Evolutionary conservation across 2,329 filamentous ascomycete genomes (phyloP), one percentile per base, ranked within the genome.

Genomic region (Knoxdaviesia capensis): DNA sequence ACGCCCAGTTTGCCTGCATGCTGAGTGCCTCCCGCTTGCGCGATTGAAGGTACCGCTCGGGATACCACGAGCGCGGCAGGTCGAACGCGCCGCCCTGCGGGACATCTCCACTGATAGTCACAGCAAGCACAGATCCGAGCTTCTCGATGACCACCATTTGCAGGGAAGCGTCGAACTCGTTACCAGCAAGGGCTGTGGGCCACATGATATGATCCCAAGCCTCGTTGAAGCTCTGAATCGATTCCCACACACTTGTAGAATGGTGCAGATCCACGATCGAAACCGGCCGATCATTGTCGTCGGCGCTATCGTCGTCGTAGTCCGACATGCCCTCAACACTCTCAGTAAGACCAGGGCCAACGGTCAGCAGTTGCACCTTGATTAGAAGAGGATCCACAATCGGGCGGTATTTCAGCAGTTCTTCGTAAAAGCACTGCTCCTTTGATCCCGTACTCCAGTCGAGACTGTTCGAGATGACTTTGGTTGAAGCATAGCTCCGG

Each of bases 401-500:
- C 20, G 20, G 20, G 20, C 20, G 20, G 20, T 20, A 3, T 20
- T 20, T 20, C 20, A 20, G 20, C 20, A 20, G 20, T 20, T 20
- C 20, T 20, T 20, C 20, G 20, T 20, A 20, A 20, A 20, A 20
- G 20, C 20, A 20, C 20, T 20, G 20, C 20, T 20, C 20, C 20
- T 20, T 20, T 20, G 20, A 20, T 20, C 20, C 20, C 20, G 20
- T 20, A 20, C 20, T 20, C 20, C 20, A 20, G 20, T 20, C 20
- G 6, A 43, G 7, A 6, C 35, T 7, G 8, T 62, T 55, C 5
- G 58, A 53, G 5, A 77, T 53, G 5, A 59, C 56, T 43, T 71
- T 68, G 28, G 64, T 64, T 0, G 67, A 69, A 9, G 69, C 74
- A 47, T 76, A 77, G 37, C 65, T 68, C 37, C 75, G 64, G 30